A percentile compares a stretch with the other conserved stretches of the same genome.
Conservation (phyloP, 352 stramenopile species). For the Globisporangium yorkense region DNA sequence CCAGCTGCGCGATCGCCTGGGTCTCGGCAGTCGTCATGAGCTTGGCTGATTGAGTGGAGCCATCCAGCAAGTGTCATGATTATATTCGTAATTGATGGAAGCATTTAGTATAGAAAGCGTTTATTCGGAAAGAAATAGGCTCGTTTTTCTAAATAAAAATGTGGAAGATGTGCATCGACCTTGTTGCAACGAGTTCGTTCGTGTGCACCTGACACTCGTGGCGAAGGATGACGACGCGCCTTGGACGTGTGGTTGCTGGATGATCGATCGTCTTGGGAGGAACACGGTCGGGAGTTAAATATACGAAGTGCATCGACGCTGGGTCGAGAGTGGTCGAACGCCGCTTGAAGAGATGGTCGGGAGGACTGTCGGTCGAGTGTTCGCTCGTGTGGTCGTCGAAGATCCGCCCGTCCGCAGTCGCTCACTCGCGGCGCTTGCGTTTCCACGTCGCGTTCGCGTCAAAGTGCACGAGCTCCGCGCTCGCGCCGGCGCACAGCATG, state of each 20-base stretch:
- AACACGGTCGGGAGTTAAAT: too few species aligned
- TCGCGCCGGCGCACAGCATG: constrained; percentile 9
- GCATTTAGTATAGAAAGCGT: too few species aligned
- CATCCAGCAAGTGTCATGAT: neutral
- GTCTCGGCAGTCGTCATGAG: constrained; percentile 10
- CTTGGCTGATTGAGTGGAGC: too few species aligned
- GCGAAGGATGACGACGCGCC: too few species aligned
- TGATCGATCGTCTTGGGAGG: too few species aligned
- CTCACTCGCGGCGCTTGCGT: constrained; percentile 46
- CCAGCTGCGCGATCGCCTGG: constrained; percentile 28
- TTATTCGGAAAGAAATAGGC: too few species aligned
- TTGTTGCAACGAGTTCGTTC: too few species aligned
- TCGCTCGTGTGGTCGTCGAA: constrained; percentile 3
- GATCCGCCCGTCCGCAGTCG: too few species aligned
- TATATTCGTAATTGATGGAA: neutral
- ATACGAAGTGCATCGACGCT: neutral
- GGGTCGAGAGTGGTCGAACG: neutral
- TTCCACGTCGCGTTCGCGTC: constrained; percentile 55
- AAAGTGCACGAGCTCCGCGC: constrained; percentile 22
- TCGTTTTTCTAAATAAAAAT: too few species aligned
- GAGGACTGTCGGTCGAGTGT: neutral
- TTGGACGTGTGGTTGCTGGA: too few species aligned
- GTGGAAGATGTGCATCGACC: too few species aligned
- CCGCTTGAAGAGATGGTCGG: neutral
- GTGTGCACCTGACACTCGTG: too few species aligned